Conservation (phyloP, 352 stramenopile genomes). For the Halophytophthora batemanensis region DNA sequence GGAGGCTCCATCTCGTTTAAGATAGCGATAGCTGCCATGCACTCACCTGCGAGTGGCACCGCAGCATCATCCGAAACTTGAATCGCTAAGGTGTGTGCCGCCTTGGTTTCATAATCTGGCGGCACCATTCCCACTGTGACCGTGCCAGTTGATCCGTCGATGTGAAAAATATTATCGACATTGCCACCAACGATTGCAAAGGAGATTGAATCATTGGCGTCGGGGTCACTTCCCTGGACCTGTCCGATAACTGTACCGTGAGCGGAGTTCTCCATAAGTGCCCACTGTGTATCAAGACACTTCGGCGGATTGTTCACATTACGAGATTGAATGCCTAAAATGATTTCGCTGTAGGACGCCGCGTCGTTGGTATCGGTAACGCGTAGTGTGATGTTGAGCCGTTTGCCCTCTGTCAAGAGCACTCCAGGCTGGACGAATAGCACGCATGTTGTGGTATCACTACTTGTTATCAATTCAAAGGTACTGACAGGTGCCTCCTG, state of each 20-base stretch:
- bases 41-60: conserved; percentile 27
- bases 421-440: conserved; percentile 11
- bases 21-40: conserved; percentile 33
- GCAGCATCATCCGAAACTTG: conserved; percentile 45
- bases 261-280: conserved; percentile 47
- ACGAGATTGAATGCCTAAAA: conserved; percentile 36
- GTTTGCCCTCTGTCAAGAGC: conserved; percentile 14
- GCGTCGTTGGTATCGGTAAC: conserved; percentile 36
- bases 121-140: conserved; percentile 36
- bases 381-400: conserved; percentile 14
- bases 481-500: conserved; percentile 14
- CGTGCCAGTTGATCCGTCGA: conserved; percentile 39
- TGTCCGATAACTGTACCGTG: conserved; percentile 21
- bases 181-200: conserved; percentile 39
- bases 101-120: conserved; percentile 45
- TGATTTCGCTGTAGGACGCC: conserved; percentile 39
- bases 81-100: conserved; percentile 32
- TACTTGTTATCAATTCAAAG: conserved; percentile 29
- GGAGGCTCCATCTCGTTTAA: conserved; percentile 37
- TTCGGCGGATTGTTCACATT: conserved; percentile 48
- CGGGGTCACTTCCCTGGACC: conserved; percentile 35
- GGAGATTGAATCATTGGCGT: conserved; percentile 30
- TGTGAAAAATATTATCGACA: conserved; percentile 37
- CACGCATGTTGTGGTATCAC: conserved; percentile 16
- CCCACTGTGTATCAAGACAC: conserved; percentile 20